Base-by-base conservation (phyloP, 495 filamentous ascomycete species). In the Cetradonia linearis region DNA sequence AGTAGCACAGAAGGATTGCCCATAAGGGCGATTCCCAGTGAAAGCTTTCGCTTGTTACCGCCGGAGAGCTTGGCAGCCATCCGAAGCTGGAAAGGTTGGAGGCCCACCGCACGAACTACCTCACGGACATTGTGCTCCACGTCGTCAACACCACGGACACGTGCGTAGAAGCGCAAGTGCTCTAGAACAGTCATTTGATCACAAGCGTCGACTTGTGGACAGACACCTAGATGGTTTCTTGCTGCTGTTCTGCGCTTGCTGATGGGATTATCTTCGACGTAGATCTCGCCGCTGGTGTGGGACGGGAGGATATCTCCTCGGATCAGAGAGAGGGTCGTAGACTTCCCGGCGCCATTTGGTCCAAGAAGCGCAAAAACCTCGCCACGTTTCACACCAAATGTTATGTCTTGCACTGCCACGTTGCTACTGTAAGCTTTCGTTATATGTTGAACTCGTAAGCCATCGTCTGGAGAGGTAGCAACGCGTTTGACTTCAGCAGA, bases 281-380 rank as follows among this genome's bases (percentile, higher is more conserved):
- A 81, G 42, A 95, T 80, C 55, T 90, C 85, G 58, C 86, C 85
- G 36, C 73, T 71, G 58, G 74, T 73, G 37, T 71, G 69, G 47
- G 77, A 76, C 0, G 89, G 88, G 34, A 81, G 78, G 55, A 91
- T 77, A 64, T 95, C 89, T n/a, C 89, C 90, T 59, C 90, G 81
- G 70, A 95, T 87, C 40, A 94, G 74, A 20, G 80, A 84, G 70
- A 95, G 91, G 8, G 85, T 92, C 5, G 88, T 93, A 5, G 82
- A 86, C 67, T 95, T 95, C 52, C 90, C 90, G 1, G 90, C 90
- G 28, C 89, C 90, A 68, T 95, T 95, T 25, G 89, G 88, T 7
- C 90, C 90, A 6, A 95, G 80, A 1, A 94, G 79, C 2, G 89
- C 88, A 70, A 94, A 94, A 16, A 91, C 84, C 68, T 93, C 86